Conservation (phyloP, 202 grass and related monocot genomes). For the Carex arenaria region DNA sequence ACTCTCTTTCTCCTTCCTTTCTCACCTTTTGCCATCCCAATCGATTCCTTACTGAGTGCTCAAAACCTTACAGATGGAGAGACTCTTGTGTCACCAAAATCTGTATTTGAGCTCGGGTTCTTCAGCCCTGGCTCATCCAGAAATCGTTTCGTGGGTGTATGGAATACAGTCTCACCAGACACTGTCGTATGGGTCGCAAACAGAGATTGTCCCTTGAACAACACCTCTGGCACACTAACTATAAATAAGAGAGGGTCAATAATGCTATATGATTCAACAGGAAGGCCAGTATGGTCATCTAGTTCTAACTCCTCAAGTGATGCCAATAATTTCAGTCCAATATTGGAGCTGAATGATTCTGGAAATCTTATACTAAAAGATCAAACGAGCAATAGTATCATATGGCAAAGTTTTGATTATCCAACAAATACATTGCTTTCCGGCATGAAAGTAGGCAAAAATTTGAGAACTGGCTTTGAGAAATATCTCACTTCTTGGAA, state of each 20-base stretch:
- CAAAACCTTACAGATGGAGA: constrained; percentile 12
- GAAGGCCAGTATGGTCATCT: constrained; percentile 27
- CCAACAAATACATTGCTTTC: constrained; percentile 54
- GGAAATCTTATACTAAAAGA: constrained; percentile 55
- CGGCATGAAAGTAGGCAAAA: constrained; percentile 33
- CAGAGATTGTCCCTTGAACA: constrained; percentile 33
- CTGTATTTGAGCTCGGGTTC: constrained; percentile 46
- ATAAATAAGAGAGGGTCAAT: constrained; percentile 25
- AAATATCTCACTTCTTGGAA: constrained; percentile 44
- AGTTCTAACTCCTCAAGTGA: constrained; percentile 5
- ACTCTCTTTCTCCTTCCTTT: background rate
- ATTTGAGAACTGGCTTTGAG: constrained; percentile 17
- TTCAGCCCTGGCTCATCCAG: constrained; percentile 23
- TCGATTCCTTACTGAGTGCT: background rate
- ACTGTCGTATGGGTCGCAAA: constrained; percentile 60
- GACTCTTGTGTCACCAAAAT: constrained; percentile 30
- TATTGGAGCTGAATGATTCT: constrained; percentile 33
- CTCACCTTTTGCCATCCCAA: background rate
- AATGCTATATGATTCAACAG: constrained; percentile 27
- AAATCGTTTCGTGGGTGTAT: constrained; percentile 45
- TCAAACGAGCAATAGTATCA: background rate
- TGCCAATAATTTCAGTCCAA: background rate
- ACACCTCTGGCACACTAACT: background rate
- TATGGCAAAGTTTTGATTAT: constrained; percentile 67
- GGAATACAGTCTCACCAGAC: constrained; percentile 38